phyloP scores from a whole-genome alignment of 2,329 filamentous ascomycete species.

The Xylariales sp. region DNA sequence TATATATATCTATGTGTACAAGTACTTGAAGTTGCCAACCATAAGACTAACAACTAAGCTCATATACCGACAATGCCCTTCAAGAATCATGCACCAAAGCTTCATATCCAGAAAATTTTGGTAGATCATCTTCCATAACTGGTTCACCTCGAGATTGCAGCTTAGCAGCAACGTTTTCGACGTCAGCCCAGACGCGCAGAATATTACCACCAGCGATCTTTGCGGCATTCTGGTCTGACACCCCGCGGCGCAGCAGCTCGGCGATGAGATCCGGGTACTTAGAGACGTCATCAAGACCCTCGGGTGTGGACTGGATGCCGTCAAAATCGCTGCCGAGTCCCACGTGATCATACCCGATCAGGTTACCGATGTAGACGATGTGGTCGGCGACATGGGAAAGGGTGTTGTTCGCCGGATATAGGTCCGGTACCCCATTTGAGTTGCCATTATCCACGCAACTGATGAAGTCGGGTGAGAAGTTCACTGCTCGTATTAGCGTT shows the following conservation, averaged over 20 bases:
- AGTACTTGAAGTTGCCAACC: neutral
- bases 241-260: constrained; percentile 77
- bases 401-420: constrained; percentile 75
- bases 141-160: constrained; percentile 70
- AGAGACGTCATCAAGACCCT: constrained; percentile 84
- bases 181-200: constrained; percentile 84
- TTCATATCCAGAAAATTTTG: constrained; percentile 23
- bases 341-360: constrained; percentile 88
- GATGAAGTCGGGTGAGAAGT: constrained; percentile 86
- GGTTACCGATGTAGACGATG: constrained; percentile 81
- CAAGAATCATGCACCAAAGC: neutral
- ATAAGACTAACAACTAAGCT: neutral
- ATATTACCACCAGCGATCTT: constrained; percentile 85
- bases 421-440: constrained; percentile 73
- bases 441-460: constrained; percentile 73
- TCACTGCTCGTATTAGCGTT: constrained; percentile 61
- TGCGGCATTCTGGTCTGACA: constrained; percentile 77
- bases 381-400: constrained; percentile 82
- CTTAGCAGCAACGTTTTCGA: constrained; percentile 75
- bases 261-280: constrained; percentile 83
- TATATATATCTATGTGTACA: neutral
- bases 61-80: neutral
- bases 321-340: constrained; percentile 93
- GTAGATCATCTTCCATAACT: constrained; percentile 65
- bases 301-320: constrained; percentile 74